Evolutionary conservation across 1,284 basidiomycete species (phyloP).

Genomic region (Ceratobasidium sp.): DNA sequence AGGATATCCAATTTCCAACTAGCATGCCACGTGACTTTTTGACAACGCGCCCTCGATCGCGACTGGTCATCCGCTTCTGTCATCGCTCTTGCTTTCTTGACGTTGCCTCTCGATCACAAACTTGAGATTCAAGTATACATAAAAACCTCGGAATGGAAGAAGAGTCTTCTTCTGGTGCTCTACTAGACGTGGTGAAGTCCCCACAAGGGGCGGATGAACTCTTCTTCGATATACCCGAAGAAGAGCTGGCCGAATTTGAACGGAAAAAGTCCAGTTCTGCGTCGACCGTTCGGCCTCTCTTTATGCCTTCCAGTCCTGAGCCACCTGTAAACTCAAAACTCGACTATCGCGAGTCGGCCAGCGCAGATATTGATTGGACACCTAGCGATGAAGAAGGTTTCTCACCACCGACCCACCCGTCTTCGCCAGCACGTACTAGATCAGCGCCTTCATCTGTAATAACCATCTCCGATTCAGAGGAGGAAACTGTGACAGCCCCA

Average conservation of each 20-base stretch:
- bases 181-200: background rate
- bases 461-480: slow-evolving; percentile 37
- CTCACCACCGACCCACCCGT: background rate
- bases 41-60: background rate
- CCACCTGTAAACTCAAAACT: background rate
- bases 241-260: slow-evolving; percentile 11
- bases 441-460: slow-evolving; percentile 27
- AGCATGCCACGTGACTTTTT: background rate
- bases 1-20: too few species aligned
- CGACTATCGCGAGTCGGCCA: background rate
- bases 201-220: background rate
- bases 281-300: slow-evolving; percentile 1
- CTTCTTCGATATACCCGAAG: slow-evolving; percentile 21
- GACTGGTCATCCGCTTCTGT: background rate
- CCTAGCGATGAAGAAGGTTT: slow-evolving; percentile 14
- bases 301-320: slow-evolving; percentile 12
- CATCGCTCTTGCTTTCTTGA: background rate
- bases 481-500: slow-evolving; percentile 7
- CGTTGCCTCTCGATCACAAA: too few species aligned
- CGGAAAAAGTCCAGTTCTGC: background rate
- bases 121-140: too few species aligned
- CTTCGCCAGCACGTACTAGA: slow-evolving; percentile 2
- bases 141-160: background rate
- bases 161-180: background rate
- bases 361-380: slow-evolving; percentile 19